phyloP scores from a whole-genome alignment of 345 rosid species.

The Eucalyptus globulus region DNA sequence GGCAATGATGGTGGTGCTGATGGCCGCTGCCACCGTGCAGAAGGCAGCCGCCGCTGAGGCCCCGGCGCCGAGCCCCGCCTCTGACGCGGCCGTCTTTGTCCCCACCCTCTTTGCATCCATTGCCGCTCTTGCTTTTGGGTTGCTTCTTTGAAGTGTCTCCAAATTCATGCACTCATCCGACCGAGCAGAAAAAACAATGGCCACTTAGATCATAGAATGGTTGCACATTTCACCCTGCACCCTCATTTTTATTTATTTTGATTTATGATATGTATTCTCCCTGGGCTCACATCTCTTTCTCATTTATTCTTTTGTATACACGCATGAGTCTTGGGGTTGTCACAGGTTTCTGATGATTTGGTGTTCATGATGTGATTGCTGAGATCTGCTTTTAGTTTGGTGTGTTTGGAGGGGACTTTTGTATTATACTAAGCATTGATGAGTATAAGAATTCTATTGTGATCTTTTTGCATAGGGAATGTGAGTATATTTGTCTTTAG shows the following conservation, averaged over 20 bases:
- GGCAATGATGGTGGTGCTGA: background rate
- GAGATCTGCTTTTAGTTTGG: background rate
- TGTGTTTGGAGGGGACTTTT: background rate
- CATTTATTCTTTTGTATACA: background rate
- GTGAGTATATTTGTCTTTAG: background rate
- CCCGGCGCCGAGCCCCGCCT: slow-evolving; percentile 9
- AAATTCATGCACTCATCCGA: background rate
- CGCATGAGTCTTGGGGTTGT: background rate
- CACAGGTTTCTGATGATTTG: background rate
- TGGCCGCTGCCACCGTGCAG: background rate
- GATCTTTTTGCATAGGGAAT: background rate
- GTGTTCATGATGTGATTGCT: background rate
- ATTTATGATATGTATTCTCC: background rate
- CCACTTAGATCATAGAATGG: background rate
- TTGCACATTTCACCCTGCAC: background rate
- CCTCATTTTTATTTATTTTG: background rate
- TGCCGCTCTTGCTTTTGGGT: background rate
- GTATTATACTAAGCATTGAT: background rate
- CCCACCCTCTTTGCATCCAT: slow-evolving; percentile 1
- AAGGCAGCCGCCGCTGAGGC: slow-evolving; percentile 1
- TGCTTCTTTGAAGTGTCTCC: background rate
- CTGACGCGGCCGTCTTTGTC: background rate
- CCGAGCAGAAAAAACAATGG: background rate
- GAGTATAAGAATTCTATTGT: background rate
- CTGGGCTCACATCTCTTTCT: background rate